phyloP scores from a whole-genome alignment of 2,329 filamentous ascomycete genomes.

The Lecanicillium sp. region DNA sequence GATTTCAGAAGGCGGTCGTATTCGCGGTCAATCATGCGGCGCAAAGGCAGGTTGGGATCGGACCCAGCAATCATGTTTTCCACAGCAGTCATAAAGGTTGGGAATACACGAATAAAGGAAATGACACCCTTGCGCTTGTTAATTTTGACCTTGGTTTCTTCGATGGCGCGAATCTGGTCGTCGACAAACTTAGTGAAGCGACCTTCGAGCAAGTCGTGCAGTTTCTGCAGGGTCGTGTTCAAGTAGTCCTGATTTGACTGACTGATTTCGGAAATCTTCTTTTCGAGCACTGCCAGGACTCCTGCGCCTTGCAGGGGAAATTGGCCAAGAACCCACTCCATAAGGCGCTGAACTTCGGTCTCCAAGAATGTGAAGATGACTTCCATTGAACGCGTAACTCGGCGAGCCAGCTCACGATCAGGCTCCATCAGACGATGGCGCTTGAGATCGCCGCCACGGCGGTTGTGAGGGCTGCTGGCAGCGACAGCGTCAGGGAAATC shows the following conservation, averaged over 20 bases:
- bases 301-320: conserved; percentile 92
- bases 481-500: conserved; percentile 81
- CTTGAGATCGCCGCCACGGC: conserved; percentile 66
- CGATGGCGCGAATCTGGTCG: conserved; percentile 89
- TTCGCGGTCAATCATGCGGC: conserved; percentile 74
- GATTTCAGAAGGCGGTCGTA: conserved; percentile 85
- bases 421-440: conserved; percentile 77
- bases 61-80: conserved; percentile 71
- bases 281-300: conserved; percentile 73
- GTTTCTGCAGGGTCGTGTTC: conserved; percentile 69
- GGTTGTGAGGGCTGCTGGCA: conserved; percentile 57
- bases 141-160: conserved; percentile 98
- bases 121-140: conserved; percentile 98
- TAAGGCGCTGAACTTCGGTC: conserved; percentile 67
- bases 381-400: conserved; percentile 83
- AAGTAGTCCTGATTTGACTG: conserved; percentile 94
- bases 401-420: conserved; percentile 77
- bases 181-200: conserved; percentile 87
- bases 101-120: conserved; percentile 90
- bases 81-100: conserved; percentile 72
- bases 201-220: conserved; percentile 66
- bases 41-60: conserved; percentile 55
- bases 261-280: conserved; percentile 69
- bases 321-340: conserved; percentile 74
- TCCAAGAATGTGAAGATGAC: conserved; percentile 79